Conservation (phyloP, 169 alveolate genomes). For the Cryptosporidium meleagridis region DNA sequence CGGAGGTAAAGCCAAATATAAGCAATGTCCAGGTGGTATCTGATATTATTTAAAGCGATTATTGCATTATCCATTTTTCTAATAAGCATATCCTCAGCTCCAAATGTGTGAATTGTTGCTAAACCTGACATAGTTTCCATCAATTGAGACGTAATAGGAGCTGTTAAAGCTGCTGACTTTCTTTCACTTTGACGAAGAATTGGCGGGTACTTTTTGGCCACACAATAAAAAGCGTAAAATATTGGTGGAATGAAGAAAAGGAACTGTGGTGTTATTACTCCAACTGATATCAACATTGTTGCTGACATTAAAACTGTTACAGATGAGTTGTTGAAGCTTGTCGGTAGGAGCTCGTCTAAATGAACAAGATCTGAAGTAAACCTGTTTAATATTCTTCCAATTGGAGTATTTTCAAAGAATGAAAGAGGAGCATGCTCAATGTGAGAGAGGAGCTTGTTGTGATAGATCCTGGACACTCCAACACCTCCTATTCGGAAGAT, state of each 20-base stretch:
- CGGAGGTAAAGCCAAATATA: conserved; percentile 58
- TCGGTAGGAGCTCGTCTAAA: conserved; percentile 76
- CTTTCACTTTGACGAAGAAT: conserved; percentile 63
- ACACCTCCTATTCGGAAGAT: conserved; percentile 4
- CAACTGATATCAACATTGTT: conserved; percentile 30
- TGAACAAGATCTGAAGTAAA: conserved; percentile 80
- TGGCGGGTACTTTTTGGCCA: conserved; percentile 57
- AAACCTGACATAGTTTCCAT: conserved; percentile 60
- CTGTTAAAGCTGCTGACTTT: conserved; percentile 41
- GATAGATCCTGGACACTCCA: conserved; percentile 12
- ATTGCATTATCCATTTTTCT: conserved; percentile 29
- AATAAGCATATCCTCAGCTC: conserved; percentile 25
- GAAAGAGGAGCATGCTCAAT: conserved; percentile 76
- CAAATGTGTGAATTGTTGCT: conserved; percentile 59
- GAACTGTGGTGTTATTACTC: conserved; percentile 58
- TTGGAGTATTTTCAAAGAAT: conserved; percentile 86
- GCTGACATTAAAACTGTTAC: conserved; percentile 36
- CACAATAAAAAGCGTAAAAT: conserved; percentile 47
- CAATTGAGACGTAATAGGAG: conserved; percentile 65
- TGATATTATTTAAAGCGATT: conserved; percentile 14
- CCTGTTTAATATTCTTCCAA: conserved; percentile 85
- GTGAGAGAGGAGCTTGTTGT: conserved; percentile 35
- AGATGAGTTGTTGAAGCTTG: conserved; percentile 31
- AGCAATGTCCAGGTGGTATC: conserved; percentile 64
- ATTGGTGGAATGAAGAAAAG: conserved; percentile 61